Evolutionary conservation across 768 basidiomycete species (phyloP).

Genomic region (Leccinum longicurvipes): DNA sequence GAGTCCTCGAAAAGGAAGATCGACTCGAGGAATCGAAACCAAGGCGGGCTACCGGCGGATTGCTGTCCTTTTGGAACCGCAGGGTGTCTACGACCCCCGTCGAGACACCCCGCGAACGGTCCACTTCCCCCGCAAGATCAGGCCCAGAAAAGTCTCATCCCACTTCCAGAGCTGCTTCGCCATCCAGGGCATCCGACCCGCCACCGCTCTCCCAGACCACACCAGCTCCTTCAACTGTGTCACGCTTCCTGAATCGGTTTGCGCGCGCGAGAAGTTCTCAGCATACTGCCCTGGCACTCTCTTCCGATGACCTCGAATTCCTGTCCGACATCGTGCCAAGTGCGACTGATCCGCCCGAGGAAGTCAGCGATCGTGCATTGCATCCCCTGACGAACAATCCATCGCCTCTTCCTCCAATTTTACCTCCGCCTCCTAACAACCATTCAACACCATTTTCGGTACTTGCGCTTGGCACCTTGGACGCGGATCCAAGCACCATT

Average conservation of each 20-base stretch:
- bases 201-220: conserved; percentile 3
- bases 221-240: conserved; percentile 62
- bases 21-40: conserved; percentile 42
- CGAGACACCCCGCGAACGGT: conserved; percentile 17
- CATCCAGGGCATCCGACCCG: conserved; percentile 11
- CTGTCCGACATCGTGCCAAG: conserved; percentile 66
- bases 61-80: conserved; percentile 75
- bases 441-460: conserved; percentile 18
- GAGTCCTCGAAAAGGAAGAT: conserved; percentile 58
- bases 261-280: conserved; percentile 44
- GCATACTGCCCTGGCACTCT: conserved; percentile 63
- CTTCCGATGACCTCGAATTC: conserved; percentile 79
- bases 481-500: background rate
- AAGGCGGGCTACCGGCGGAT: conserved; percentile 46
- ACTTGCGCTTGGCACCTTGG: background rate
- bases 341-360: conserved; percentile 39
- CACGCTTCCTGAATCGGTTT: conserved; percentile 79
- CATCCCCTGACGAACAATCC: conserved; percentile 42
- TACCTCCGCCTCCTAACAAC: conserved; percentile 40
- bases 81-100: conserved; percentile 27
- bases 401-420: conserved; percentile 37
- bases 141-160: conserved; percentile 29
- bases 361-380: conserved; percentile 32
- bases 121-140: conserved; percentile 27
- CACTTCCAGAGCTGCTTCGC: conserved; percentile 14